phyloP scores from a whole-genome alignment of 2,329 filamentous ascomycete genomes.

The Diplodia sapinea region DNA sequence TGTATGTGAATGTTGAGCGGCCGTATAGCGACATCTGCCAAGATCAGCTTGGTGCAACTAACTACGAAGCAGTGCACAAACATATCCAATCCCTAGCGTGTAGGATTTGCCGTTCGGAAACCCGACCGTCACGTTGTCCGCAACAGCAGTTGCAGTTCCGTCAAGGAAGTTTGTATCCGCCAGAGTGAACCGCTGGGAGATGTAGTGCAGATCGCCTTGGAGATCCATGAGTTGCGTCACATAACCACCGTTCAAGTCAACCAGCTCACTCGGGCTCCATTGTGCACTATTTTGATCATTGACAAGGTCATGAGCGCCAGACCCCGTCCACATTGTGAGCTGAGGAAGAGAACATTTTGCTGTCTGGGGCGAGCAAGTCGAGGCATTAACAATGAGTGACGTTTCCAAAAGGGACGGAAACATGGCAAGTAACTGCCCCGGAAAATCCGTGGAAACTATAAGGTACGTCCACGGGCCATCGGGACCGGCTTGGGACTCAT shows the following conservation, averaged over 20 bases:
- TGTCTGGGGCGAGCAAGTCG: constrained; percentile 1
- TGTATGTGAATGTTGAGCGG: background rate
- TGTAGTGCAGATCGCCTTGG: constrained; percentile 8
- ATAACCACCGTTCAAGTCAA: background rate
- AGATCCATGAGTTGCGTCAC: background rate
- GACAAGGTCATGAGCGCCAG: background rate
- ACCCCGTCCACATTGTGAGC: constrained; percentile 3
- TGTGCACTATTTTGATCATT: background rate
- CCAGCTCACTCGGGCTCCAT: background rate
- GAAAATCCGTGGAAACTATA: background rate
- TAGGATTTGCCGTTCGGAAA: constrained; percentile 10
- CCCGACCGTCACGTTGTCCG: constrained; percentile 2
- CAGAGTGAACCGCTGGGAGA: background rate
- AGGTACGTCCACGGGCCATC: constrained; percentile 12
- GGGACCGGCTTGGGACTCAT: background rate
- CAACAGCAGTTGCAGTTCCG: background rate
- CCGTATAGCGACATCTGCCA: constrained; percentile 8
- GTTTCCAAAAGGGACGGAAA: constrained; percentile 8
- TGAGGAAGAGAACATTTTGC: background rate
- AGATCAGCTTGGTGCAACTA: background rate
- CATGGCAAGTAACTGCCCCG: background rate
- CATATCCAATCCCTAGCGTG: constrained; percentile 10
- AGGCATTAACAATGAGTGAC: constrained; percentile 1
- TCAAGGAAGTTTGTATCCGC: background rate
- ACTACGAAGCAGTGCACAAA: background rate